These are phyloP conservation scores for Paecilomyces sp. DNA, from an alignment of 2,329 filamentous ascomycete genomes.

Conservation along the genomic window DNA sequence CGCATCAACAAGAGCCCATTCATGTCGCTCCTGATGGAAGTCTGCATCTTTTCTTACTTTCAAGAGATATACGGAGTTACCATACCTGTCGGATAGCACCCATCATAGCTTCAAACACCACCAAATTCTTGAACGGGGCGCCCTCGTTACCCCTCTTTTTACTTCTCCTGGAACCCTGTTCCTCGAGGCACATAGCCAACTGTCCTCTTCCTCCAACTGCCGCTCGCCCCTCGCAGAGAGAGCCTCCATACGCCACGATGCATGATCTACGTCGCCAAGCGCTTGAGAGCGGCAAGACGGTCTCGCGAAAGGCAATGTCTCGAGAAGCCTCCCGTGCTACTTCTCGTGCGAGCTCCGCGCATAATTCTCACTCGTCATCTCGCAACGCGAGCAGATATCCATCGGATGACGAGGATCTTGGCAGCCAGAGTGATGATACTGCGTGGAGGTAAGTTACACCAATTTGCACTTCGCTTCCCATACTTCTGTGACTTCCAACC, in stretches of 20 bases:
- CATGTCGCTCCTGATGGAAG: background rate
- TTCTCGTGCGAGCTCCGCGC: constrained; percentile 46
- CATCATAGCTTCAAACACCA: background rate
- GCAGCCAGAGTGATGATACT: constrained; percentile 51
- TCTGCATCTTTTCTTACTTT: background rate
- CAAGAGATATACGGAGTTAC: background rate
- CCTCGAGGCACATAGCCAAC: background rate
- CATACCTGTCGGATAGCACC: background rate
- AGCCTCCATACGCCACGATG: constrained; percentile 28
- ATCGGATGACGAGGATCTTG: constrained; percentile 53
- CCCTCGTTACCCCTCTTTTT: background rate
- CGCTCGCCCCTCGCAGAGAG: background rate
- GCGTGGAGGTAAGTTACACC: constrained; percentile 44
- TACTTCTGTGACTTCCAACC: background rate
- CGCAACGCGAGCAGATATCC: constrained; percentile 47
- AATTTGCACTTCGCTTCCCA: constrained; percentile 23
- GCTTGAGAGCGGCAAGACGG: constrained; percentile 58
- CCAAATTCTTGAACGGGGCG: background rate
- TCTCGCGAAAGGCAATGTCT: constrained; percentile 55
- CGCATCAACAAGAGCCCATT: background rate
- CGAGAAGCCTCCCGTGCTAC: constrained; percentile 46
- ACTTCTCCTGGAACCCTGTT: background rate
- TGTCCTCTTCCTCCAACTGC: background rate
- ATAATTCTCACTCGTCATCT: constrained; percentile 47
- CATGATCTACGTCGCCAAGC: constrained; percentile 49